Conservation (phyloP, 2,329 filamentous ascomycete species). For the Plectosphaerella cucumerina region DNA sequence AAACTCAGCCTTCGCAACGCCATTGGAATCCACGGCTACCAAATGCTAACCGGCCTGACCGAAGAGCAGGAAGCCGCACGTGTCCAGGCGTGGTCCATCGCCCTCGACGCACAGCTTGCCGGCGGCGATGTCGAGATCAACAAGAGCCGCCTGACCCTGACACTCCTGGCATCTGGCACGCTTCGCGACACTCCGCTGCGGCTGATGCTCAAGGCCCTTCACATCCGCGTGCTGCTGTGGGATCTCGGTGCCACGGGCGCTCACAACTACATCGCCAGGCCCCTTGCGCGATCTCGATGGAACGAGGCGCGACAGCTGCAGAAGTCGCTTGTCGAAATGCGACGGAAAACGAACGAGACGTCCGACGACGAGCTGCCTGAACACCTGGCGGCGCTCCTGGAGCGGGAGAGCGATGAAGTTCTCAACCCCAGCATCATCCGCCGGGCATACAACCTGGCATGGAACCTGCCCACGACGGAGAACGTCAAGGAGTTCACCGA, state of each 20-base stretch:
- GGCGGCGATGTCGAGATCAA: constrained; percentile 88
- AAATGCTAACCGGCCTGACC: constrained; percentile 73
- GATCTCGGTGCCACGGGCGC: constrained; percentile 64
- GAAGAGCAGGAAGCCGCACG: constrained; percentile 82
- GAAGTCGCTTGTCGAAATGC: constrained; percentile 39
- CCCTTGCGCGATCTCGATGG: constrained; percentile 75
- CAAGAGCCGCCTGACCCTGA: constrained; percentile 79
- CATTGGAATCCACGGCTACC: constrained; percentile 73
- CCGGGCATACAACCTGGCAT: constrained; percentile 83
- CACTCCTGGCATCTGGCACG: constrained; percentile 82
- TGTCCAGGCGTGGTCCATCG: constrained; percentile 89
- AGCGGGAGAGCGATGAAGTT: constrained; percentile 78
- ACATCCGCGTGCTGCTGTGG: constrained; percentile 87
- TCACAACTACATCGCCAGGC: constrained; percentile 66
- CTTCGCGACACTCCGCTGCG: constrained; percentile 77
- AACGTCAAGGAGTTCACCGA: constrained; percentile 60
- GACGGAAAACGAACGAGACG: constrained; percentile 34
- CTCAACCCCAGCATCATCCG: constrained; percentile 74
- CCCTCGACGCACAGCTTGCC: constrained; percentile 85
- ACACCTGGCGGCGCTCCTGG: constrained; percentile 70
- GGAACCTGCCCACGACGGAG: constrained; percentile 73
- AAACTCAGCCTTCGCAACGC: constrained; percentile 78
- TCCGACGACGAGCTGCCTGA: constrained; percentile 67
- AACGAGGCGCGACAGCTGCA: constrained; percentile 69
- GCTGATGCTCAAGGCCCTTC: constrained; percentile 87